These are phyloP conservation scores for Gyromitra esculenta DNA, from an alignment of 2,329 filamentous ascomycete genomes.

Conservation along the genomic window DNA sequence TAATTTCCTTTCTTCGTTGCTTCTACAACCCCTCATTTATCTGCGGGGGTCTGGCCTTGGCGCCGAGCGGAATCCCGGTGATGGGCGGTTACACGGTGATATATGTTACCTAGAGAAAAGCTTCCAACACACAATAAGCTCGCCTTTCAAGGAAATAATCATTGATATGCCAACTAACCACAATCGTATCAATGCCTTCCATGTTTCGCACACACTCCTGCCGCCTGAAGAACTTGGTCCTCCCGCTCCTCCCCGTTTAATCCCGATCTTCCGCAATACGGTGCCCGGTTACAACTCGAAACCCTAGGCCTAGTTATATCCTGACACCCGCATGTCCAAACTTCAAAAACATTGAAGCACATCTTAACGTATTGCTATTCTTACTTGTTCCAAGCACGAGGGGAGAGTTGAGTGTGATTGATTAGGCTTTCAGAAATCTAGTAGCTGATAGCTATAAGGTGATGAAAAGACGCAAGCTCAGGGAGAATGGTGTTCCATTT, in stretches of 20 bases:
- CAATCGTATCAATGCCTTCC: neutral
- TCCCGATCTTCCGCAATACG: slow-evolving; percentile 12
- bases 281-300: neutral
- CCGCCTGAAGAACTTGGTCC: slow-evolving; percentile 9
- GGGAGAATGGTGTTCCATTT: neutral
- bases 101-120: neutral
- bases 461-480: neutral
- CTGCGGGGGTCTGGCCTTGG: too few relatives aligned
- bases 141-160: neutral
- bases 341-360: slow-evolving; percentile 7
- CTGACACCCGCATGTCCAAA: slow-evolving; percentile 18
- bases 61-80: too few relatives aligned
- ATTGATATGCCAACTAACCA: neutral
- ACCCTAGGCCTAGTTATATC: neutral
- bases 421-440: neutral
- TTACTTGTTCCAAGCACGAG: too few relatives aligned
- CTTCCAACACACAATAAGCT: neutral
- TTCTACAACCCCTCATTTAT: too few relatives aligned
- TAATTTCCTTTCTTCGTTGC: too few relatives aligned
- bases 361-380: neutral
- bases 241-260: slow-evolving; percentile 2
- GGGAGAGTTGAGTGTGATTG: neutral
- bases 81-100: too few relatives aligned
- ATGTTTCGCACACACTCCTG: neutral
- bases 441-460: neutral